Evolutionary conservation across 306 rosid species (phyloP), one percentile per base, ranked within the genome.

Genomic region (Senna siamea): DNA sequence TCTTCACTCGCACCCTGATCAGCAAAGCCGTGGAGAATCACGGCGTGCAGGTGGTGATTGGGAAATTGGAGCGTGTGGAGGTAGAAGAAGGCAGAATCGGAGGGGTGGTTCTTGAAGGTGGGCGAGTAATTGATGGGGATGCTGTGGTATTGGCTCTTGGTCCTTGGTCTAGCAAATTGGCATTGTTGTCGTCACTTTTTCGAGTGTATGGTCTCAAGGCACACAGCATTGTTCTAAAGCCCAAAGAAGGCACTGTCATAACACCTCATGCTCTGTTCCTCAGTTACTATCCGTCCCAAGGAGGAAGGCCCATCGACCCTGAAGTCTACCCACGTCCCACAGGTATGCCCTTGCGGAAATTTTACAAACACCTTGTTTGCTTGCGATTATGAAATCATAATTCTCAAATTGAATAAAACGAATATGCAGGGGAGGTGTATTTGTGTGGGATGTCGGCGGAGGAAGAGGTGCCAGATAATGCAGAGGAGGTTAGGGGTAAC

Each of bases 321-420:
- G 97, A 91, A 78, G 93, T 94, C 17, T 92, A 92, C 61, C 99
- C 97, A 79, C 99, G 93, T 12, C 99, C 99, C 12, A 89, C 91
- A 41, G 97, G 97, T 87, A 80, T 26, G 62, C 8, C 17, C 53
- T 6, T 78, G 6, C 46, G 30, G 9, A 5, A 44, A 14, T 37
- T 46, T 20, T 28, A 8, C 53, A 14, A 37, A 10, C 5, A 22
- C 41, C 50, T 63, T 10, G 14, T 14, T 26, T 1, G 1, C 19
- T 6, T 1, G 1, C 19, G 6, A n/a, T n/a, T 15, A 26, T 3
- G 30, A 26, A 26, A 26, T 26, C 30, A 26, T 26, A 26, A 26
- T 26, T 26, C 30, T 1, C 2, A 26, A 26, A 26, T 26, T 83
- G 54, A 63, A 30, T 77, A 26, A 26, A 26, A 1, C 81, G 54